phyloP scores from a whole-genome alignment of 495 filamentous ascomycete species.

The Peziza echinospora region DNA sequence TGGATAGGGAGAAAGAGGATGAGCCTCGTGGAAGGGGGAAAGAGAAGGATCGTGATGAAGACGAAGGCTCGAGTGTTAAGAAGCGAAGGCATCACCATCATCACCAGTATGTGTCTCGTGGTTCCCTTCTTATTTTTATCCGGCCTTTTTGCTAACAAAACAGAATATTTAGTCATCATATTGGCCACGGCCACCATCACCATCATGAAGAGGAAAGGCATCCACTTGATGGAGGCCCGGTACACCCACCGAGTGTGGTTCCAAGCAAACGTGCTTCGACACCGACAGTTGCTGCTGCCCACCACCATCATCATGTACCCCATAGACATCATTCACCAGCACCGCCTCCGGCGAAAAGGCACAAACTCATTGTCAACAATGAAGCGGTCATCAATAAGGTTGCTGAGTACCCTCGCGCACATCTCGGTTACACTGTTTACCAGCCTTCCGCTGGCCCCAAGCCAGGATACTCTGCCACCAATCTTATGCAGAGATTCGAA shows the following conservation, averaged over 20 bases:
- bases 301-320: constrained; percentile 18
- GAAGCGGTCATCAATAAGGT: constrained; percentile 35
- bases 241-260: neutral
- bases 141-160: constrained; percentile 7
- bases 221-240: constrained; percentile 5
- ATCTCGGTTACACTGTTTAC: constrained; percentile 28
- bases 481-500: constrained; percentile 56
- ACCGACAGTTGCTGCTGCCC: no score
- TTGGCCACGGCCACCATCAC: constrained; percentile 58
- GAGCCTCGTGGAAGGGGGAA: constrained; percentile 7
- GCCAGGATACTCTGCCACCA: constrained; percentile 39
- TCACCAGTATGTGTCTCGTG: constrained; percentile 23
- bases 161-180: constrained; percentile 32
- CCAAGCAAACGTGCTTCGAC: constrained; percentile 12
- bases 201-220: constrained; percentile 41
- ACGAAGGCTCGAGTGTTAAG: constrained; percentile 16
- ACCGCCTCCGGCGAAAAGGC: constrained; percentile 11
- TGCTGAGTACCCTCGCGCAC: constrained; percentile 21
- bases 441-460: constrained; percentile 29
- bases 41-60: constrained; percentile 19
- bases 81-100: constrained; percentile 25
- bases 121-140: neutral
- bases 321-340: neutral
- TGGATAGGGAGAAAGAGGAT: constrained; percentile 10
- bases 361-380: constrained; percentile 29